phyloP scores from a whole-genome alignment of 169 alveolate genomes.

The Plasmodium coatneyi region DNA sequence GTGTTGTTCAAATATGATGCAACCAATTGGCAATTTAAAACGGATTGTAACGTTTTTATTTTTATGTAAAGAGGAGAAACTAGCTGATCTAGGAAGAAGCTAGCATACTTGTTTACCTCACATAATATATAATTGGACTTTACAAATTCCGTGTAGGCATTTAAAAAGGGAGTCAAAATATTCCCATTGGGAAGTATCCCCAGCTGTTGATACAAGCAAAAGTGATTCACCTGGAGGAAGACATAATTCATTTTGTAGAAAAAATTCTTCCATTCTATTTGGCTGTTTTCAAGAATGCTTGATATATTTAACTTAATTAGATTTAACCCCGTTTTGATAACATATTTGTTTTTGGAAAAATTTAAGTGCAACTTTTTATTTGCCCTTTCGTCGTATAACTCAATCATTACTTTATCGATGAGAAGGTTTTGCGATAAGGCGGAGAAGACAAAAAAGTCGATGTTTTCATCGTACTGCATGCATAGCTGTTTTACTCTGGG shows the following conservation, averaged over 20 bases:
- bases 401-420: constrained; percentile 43
- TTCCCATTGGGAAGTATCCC: constrained; percentile 48
- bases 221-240: constrained; percentile 35
- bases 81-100: constrained; percentile 51
- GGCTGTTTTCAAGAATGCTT: constrained; percentile 21
- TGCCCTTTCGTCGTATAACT: constrained; percentile 38
- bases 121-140: neutral
- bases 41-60: constrained; percentile 39
- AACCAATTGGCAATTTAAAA: constrained; percentile 23
- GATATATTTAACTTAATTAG: constrained; percentile 38
- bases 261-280: constrained; percentile 59
- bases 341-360: neutral
- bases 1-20: constrained; percentile 44
- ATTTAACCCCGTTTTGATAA: constrained; percentile 39
- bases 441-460: constrained; percentile 57
- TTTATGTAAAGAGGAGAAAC: constrained; percentile 45
- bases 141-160: constrained; percentile 17
- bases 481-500: constrained; percentile 33
- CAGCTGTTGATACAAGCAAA: constrained; percentile 48
- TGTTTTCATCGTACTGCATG: constrained; percentile 45
- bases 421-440: constrained; percentile 6
- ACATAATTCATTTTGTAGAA: constrained; percentile 40
- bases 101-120: neutral
- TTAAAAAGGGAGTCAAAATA: constrained; percentile 32
- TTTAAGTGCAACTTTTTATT: constrained; percentile 24